Base-by-base conservation (phyloP, 129 eudicot species). In the Flaveria bidentis region DNA sequence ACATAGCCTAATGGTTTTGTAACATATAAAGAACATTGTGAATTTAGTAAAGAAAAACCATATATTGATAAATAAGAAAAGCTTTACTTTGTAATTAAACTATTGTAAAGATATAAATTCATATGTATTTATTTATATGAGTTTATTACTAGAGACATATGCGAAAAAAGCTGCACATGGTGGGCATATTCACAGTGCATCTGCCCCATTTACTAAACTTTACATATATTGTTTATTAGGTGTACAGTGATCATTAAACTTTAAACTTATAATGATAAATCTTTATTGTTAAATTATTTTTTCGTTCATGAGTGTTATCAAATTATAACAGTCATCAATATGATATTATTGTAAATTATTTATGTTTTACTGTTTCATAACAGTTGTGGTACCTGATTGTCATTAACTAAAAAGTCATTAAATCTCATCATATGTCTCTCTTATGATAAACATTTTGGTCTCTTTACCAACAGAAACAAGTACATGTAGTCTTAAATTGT, bases 161-260 rank as follows among this genome's bases (percentile, higher is more conserved):
- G 28, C 62, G 62, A 55, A 55, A 56, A 56, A 56, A 26, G 62
- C 62, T 56, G 62, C 62, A 56, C 62, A 56, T 56, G 62, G 62
- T 56, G 62, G 62, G 28, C 62, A 56, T 56, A 18, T 18, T 18
- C 62, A 6, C 26, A 18, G 62, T 8, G 23, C 28, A 56, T 56
- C 2, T 18, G 26, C 26, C 62, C 62, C 30, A 56, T 18, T 56
- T 56, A 11, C 28, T 56, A 56, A 56, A 56, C 62, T 56, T 56
- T 56, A 55, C 14, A 26, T 18, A 18, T 17, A 56, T 56, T 20
- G 10, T 55, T 55, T 55, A 55, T 55, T 55, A 18, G 12, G 20
- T 12, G 53, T 49, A 49, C 14, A 9, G 49, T 45, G 49, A 36
- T 36, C 41, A 45, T 45, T 45, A 2, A 52, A 15, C 58, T 52